Conservation (phyloP, 495 filamentous ascomycete species). For the Aspergillus cavernicola region DNA sequence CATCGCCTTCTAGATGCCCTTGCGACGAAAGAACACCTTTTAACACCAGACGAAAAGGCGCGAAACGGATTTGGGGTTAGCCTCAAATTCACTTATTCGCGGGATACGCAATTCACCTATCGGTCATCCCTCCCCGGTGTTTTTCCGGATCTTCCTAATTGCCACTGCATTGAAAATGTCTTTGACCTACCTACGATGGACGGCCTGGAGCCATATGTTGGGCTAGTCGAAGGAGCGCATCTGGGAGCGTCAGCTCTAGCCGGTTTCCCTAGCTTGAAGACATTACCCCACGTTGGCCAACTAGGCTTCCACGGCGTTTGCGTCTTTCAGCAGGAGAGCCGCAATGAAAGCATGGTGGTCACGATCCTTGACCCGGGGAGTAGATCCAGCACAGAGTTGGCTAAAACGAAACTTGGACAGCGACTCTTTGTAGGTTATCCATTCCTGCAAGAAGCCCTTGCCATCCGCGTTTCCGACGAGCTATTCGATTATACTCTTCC, state of each 20-base stretch:
- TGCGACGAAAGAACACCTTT: conserved; percentile 70
- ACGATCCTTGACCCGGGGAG: conserved; percentile 71
- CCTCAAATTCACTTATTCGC: conserved; percentile 86
- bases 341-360: conserved; percentile 94
- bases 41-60: conserved; percentile 70
- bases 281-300: conserved; percentile 70
- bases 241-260: conserved; percentile 77
- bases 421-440: conserved; percentile 92
- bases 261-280: conserved; percentile 87
- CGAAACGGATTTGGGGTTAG: conserved; percentile 90
- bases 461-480: conserved; percentile 86
- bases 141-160: conserved; percentile 84
- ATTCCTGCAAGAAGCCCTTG: conserved; percentile 90
- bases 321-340: conserved; percentile 95
- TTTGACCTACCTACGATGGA: conserved; percentile 93
- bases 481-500: conserved; percentile 83
- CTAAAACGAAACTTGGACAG: conserved; percentile 76
- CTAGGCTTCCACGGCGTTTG: conserved; percentile 88
- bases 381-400: conserved; percentile 63
- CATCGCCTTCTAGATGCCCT: conserved; percentile 78
- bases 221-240: conserved; percentile 82
- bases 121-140: conserved; percentile 82
- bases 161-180: conserved; percentile 88
- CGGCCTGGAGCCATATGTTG: conserved; percentile 79
- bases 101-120: conserved; percentile 72